These are phyloP conservation scores for Coccomyxa subellipsoidea DNA, from an alignment of 163 green algal species.

Conservation along the genomic window DNA sequence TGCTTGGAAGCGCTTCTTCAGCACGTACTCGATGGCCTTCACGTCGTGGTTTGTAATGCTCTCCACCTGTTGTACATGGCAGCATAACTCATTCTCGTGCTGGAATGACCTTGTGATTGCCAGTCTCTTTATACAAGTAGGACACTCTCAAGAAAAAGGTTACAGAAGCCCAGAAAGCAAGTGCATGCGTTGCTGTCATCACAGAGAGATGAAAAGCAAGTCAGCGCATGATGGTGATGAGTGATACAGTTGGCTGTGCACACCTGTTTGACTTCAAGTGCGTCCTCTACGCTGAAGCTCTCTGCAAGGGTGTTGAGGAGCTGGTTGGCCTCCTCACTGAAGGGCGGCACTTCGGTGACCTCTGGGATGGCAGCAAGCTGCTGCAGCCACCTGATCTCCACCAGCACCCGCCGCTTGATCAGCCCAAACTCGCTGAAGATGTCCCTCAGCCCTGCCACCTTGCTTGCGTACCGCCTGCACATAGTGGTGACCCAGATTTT, in stretches of 20 bases:
- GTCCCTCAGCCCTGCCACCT: slow-evolving; percentile 65
- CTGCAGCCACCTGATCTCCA: slow-evolving; percentile 96
- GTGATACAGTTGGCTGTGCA: too few species aligned
- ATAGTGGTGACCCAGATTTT: too few species aligned
- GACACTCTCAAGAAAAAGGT: not conserved
- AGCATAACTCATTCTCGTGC: too few species aligned
- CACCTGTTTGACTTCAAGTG: slow-evolving; percentile 59
- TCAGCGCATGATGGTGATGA: too few species aligned
- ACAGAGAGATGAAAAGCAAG: too few species aligned
- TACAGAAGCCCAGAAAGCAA: too few species aligned
- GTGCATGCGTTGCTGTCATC: too few species aligned
- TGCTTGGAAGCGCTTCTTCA: slow-evolving; percentile 76
- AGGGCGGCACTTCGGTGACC: slow-evolving; percentile 75
- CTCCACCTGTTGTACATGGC: slow-evolving; percentile 81
- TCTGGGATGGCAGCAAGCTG: slow-evolving; percentile 27
- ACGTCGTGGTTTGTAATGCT: slow-evolving; percentile 99
- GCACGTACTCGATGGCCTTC: slow-evolving; percentile 98
- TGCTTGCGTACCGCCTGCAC: slow-evolving; percentile 73
- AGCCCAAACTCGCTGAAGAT: slow-evolving; percentile 97
- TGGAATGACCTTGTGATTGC: too few species aligned
- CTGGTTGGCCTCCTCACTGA: slow-evolving; percentile 65
- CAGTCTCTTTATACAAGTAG: not conserved
- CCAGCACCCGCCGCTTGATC: slow-evolving; percentile 87
- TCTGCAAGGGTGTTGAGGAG: slow-evolving; percentile 77
- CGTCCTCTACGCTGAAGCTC: slow-evolving; percentile 61